phyloP scores from a whole-genome alignment of 2,329 filamentous ascomycete genomes.

The Aschersonia sp. region DNA sequence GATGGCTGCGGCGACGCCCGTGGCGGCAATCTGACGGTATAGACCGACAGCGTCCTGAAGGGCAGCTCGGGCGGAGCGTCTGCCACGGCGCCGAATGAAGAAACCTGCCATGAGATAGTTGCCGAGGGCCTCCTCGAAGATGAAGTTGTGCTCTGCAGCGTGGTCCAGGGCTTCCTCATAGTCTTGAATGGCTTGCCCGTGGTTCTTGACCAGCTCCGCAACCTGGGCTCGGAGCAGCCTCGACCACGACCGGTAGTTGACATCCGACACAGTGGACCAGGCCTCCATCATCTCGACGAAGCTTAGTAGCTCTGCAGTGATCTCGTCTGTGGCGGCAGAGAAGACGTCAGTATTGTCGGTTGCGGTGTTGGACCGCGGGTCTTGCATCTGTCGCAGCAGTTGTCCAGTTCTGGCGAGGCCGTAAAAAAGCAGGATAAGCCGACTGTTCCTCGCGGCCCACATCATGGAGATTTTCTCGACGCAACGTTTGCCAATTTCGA shows the following conservation, averaged over 20 bases:
- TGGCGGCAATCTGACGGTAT: slow-evolving; percentile 55
- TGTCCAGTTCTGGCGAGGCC: slow-evolving; percentile 40
- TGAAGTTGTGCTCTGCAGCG: slow-evolving; percentile 48
- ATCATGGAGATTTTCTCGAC: slow-evolving; percentile 31
- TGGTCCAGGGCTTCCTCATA: slow-evolving; percentile 65
- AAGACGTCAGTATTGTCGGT: slow-evolving; percentile 21
- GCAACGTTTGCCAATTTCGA: slow-evolving; percentile 39
- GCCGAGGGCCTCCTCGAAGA: slow-evolving; percentile 58
- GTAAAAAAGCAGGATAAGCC: slow-evolving; percentile 44
- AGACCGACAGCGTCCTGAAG: slow-evolving; percentile 53
- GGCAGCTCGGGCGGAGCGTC: slow-evolving; percentile 53
- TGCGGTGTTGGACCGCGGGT: slow-evolving; percentile 21
- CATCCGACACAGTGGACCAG: slow-evolving; percentile 47
- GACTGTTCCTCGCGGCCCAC: slow-evolving; percentile 45
- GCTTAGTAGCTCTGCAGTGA: slow-evolving; percentile 36
- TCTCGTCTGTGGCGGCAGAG: slow-evolving; percentile 26
- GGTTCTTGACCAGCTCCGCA: slow-evolving; percentile 43
- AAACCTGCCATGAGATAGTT: slow-evolving; percentile 63
- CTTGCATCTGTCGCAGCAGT: slow-evolving; percentile 32
- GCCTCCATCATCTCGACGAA: slow-evolving; percentile 47
- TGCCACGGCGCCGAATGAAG: slow-evolving; percentile 49
- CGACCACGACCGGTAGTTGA: slow-evolving; percentile 61
- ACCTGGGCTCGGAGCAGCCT: slow-evolving; percentile 54
- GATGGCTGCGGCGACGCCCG: slow-evolving; percentile 53
- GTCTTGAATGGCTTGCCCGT: slow-evolving; percentile 41